These are phyloP conservation scores for Porcisia hertigi DNA, from an alignment of 208 protist species.

Conservation along the genomic window DNA sequence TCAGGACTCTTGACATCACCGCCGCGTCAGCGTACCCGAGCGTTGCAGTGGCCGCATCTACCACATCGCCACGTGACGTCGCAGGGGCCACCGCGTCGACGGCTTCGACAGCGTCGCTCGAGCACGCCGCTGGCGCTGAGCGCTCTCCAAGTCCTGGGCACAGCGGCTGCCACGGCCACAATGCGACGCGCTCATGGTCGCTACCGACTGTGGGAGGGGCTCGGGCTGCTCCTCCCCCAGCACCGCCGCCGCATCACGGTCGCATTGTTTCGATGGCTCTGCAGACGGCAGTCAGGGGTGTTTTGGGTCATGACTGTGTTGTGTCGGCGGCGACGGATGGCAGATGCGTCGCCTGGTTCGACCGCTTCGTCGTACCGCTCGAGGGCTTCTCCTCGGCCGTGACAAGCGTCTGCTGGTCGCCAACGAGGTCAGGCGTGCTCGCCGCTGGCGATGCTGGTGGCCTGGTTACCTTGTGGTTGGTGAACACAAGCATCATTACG, in stretches of 20 bases:
- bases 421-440: conserved; percentile 59
- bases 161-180: background rate
- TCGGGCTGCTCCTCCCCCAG: background rate
- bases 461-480: conserved; percentile 58
- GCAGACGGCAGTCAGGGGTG: conserved; percentile 43
- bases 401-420: conserved; percentile 69
- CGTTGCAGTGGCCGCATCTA: background rate
- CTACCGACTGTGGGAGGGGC: background rate
- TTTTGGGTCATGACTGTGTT: conserved; percentile 43
- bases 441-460: conserved; percentile 65
- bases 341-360: conserved; percentile 61
- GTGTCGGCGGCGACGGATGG: conserved; percentile 54
- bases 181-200: background rate
- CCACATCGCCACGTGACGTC: background rate
- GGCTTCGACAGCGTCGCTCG: background rate
- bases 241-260: conserved; percentile 36
- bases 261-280: conserved; percentile 45
- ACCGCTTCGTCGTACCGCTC: conserved; percentile 33
- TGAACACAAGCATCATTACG: conserved; percentile 39
- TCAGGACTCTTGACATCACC: conserved; percentile 29
- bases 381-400: conserved; percentile 58
- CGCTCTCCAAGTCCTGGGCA: background rate
- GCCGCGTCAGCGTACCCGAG: conserved; percentile 2
- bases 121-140: background rate
- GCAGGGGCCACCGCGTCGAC: background rate